A percentile compares a stretch with the other conserved stretches of the same genome.
These are phyloP conservation scores for Acmispon strigosus DNA, from an alignment of 306 rosid genomes.

Conservation along the genomic window DNA sequence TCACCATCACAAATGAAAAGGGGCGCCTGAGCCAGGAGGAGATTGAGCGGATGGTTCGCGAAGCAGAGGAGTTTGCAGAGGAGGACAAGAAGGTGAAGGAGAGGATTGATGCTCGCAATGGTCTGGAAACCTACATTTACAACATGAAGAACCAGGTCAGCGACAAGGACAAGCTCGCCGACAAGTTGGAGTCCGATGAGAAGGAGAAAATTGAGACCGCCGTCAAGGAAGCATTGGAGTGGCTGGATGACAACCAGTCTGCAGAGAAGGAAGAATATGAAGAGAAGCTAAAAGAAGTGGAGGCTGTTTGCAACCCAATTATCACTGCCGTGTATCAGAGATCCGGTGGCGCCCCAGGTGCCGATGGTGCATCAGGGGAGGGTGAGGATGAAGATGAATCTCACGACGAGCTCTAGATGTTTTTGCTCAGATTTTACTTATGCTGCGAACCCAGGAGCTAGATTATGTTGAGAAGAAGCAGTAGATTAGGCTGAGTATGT, in stretches of 20 bases:
- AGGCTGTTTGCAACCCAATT: conserved; percentile 94
- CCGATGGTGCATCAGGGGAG: conserved; percentile 42
- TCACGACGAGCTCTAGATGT: conserved; percentile 75
- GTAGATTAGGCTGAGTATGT: conserved; percentile 34
- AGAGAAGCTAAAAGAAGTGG: conserved; percentile 92
- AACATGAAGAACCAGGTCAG: conserved; percentile 92
- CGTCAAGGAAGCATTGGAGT: conserved; percentile 88
- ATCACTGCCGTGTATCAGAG: conserved; percentile 82
- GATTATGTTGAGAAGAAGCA: conserved; percentile 32
- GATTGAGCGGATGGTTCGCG: conserved; percentile 91
- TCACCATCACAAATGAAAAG: conserved; percentile 94
- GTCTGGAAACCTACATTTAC: conserved; percentile 80
- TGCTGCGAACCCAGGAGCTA: conserved; percentile 6
- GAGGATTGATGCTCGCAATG: conserved; percentile 83
- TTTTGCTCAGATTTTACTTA: conserved; percentile 2
- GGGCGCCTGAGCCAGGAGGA: conserved; percentile 97
- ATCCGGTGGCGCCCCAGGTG: conserved; percentile 83
- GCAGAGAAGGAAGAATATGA: conserved; percentile 92
- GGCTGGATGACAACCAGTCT: conserved; percentile 92
- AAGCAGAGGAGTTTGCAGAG: conserved; percentile 93
- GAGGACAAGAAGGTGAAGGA: conserved; percentile 99
- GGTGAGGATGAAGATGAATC: conserved; percentile 75
- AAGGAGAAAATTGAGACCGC: conserved; percentile 94
- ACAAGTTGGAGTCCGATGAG: conserved; percentile 89
- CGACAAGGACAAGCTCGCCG: conserved; percentile 97